Evolutionary conservation across 2,329 filamentous ascomycete genomes (phyloP), one percentile per base, ranked within the genome.

Genomic region (Hysterium pulicare): DNA sequence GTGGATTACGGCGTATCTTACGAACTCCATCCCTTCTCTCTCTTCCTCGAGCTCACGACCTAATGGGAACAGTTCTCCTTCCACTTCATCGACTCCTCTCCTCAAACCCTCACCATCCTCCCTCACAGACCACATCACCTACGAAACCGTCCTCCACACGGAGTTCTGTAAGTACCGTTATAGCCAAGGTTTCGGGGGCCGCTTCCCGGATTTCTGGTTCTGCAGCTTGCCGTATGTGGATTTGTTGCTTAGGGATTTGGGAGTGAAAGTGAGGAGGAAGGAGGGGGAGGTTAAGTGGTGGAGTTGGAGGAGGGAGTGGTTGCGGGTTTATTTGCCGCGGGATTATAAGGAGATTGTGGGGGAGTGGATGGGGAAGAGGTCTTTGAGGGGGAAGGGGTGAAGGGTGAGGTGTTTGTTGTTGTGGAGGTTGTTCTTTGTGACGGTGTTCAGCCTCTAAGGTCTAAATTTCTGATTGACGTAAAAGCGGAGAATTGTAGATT

Each of bases 1-100:
- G 1, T 72, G 70, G 69, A 68, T 84, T 23, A 72, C 74, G 0
- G 83, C 85, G 0, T 88, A 81, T 58, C 76, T 90, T 23, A 70
- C 74, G 40, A 69, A 70, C 16, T 62, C 71, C 21, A 61, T 86
- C 9, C 26, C 37, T 1, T 10, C 15, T 7, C 40, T 45, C 47
- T 59, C 44, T 46, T 20, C 20, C 5, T 11, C 19, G 21, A 20
- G 21, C 19, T 28, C n/a, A n/a, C n/a, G n/a, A n/a, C n/a, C n/a
- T n/a, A n/a, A n/a, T n/a, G n/a, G n/a, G n/a, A n/a, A n/a, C n/a
- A n/a, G n/a, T n/a, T n/a, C n/a, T n/a, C n/a, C n/a, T n/a, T n/a
- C 19, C 10, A 5, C 30, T 23, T 3, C 21, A 26, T 15, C 5
- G 21, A 17, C 15, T 11, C 4, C 33, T 11, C 28, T 38, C n/a